Evolutionary conservation across 1,139 yeast species (phyloP).

Genomic region (Nakaseomyces bracarensis): DNA sequence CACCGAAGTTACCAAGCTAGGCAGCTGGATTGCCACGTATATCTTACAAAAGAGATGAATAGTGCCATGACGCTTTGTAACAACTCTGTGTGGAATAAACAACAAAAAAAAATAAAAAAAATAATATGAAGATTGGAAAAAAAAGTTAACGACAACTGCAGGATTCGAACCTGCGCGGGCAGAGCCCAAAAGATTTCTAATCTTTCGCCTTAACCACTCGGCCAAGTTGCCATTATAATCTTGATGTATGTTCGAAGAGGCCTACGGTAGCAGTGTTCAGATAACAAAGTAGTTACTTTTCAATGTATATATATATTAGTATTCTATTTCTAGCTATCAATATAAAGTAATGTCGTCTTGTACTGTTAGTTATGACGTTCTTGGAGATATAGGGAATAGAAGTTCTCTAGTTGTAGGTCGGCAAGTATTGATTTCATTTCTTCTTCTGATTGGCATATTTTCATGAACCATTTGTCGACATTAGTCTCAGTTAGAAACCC

Average conservation of each 20-base stretch:
- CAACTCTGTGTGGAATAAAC: too few species aligned
- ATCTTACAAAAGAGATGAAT: background rate
- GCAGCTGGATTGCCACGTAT: too few species aligned
- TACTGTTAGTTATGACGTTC: slow-evolving; percentile 5
- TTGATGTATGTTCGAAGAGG: too few species aligned
- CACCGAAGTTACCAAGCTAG: too few species aligned
- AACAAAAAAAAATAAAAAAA: too few species aligned
- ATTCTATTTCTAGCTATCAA: too few species aligned
- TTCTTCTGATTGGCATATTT: slow-evolving; percentile 19
- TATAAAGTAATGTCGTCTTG: too few species aligned
- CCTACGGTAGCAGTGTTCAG: too few species aligned
- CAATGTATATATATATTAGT: background rate
- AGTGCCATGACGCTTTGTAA: background rate
- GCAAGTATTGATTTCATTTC: slow-evolving; percentile 17
- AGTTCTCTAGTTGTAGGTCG: slow-evolving; percentile 17
- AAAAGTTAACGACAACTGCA: slow-evolving; percentile 33
- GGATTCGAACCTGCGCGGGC: slow-evolving; percentile 37
- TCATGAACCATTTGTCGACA: slow-evolving; percentile 31
- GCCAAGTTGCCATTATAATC: slow-evolving; percentile 37
- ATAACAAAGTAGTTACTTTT: too few species aligned
- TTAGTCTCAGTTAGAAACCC: slow-evolving; percentile 48
- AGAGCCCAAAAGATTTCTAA: slow-evolving; percentile 45
- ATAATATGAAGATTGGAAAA: background rate
- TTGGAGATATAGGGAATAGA: slow-evolving; percentile 11
- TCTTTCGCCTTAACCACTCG: slow-evolving; percentile 50